Conservation (phyloP, 2,329 filamentous ascomycete species). For the Phyllosticta citriasiana region DNA sequence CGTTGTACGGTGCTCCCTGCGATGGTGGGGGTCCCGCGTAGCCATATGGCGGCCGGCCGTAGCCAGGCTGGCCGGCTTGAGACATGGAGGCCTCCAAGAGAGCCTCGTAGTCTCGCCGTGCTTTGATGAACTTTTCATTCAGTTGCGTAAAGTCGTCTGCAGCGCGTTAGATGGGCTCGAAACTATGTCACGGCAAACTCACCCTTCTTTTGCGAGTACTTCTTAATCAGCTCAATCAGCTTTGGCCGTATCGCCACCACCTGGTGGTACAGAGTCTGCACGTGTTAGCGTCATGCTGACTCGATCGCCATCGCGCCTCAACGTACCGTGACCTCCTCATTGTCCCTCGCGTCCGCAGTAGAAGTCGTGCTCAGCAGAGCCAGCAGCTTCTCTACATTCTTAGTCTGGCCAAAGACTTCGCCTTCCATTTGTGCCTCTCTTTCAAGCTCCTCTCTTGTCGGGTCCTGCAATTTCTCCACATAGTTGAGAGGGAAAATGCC, state of each 20-base stretch:
- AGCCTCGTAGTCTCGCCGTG: conserved; percentile 88
- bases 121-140: conserved; percentile 99
- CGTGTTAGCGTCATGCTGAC: conserved; percentile 1
- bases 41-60: conserved; percentile 47
- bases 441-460: conserved; percentile 87
- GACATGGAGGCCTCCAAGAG: conserved; percentile 96
- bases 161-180: conserved; percentile 18
- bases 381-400: conserved; percentile 71
- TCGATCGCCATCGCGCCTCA: conserved; percentile 28
- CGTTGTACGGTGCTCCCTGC: conserved; percentile 13
- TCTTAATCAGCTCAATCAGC: conserved; percentile 94
- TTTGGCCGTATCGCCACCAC: conserved; percentile 92
- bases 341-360: conserved; percentile 66
- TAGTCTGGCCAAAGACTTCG: conserved; percentile 66
- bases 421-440: conserved; percentile 92
- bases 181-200: conserved; percentile 15
- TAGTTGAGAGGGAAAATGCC: conserved; percentile 99
- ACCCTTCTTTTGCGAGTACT: conserved; percentile 99
- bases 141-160: conserved; percentile 94
- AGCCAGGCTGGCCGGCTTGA: conserved; percentile 71
- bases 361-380: conserved; percentile 78
- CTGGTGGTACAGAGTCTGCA: conserved; percentile 65
- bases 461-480: conserved; percentile 92
- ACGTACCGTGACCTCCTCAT: conserved; percentile 80
- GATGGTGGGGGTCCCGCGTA: conserved; percentile 20